Conservation (phyloP, 371 early-diverging fungal genomes). For the Zopfochytrium polystomum region DNA sequence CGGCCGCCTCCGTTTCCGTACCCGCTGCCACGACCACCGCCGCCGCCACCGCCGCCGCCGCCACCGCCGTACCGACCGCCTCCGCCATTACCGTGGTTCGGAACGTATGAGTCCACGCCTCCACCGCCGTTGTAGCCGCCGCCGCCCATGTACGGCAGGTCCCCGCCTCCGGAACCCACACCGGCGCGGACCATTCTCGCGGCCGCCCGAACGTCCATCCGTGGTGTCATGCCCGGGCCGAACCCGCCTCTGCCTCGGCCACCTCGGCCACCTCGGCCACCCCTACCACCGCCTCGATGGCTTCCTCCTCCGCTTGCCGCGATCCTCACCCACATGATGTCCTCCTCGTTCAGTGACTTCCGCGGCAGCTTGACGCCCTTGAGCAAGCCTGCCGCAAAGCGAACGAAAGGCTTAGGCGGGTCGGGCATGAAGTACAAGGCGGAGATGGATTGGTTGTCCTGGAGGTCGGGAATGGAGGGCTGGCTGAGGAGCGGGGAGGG, state of each 20-base stretch:
- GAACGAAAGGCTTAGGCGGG: conserved; percentile 14
- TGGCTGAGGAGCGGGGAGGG: conserved; percentile 61
- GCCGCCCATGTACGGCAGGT: conserved; percentile 35
- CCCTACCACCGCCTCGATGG: conserved; percentile 9
- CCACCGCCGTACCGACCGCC: conserved; percentile 11
- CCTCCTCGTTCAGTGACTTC: conserved; percentile 28
- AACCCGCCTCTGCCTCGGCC: conserved; percentile 11
- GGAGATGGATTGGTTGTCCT: conserved; percentile 35
- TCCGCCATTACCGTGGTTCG: background rate
- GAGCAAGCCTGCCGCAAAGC: conserved; percentile 33
- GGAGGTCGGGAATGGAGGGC: conserved; percentile 28
- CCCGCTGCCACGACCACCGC: background rate
- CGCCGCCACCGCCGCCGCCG: background rate
- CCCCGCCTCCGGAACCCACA: background rate
- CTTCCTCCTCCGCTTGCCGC: conserved; percentile 7
- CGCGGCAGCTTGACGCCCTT: conserved; percentile 26
- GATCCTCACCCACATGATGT: conserved; percentile 32
- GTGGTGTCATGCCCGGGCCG: conserved; percentile 1
- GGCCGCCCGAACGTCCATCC: conserved; percentile 6
- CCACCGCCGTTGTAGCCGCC: conserved; percentile 24
- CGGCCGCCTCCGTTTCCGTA: background rate
- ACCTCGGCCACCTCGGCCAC: too few species aligned
- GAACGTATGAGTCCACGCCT: conserved; percentile 1
- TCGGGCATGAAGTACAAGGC: conserved; percentile 42
- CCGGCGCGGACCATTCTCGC: conserved; percentile 12